phyloP scores from a whole-genome alignment of 768 basidiomycete genomes.

The Pulveroboletus sp. region DNA sequence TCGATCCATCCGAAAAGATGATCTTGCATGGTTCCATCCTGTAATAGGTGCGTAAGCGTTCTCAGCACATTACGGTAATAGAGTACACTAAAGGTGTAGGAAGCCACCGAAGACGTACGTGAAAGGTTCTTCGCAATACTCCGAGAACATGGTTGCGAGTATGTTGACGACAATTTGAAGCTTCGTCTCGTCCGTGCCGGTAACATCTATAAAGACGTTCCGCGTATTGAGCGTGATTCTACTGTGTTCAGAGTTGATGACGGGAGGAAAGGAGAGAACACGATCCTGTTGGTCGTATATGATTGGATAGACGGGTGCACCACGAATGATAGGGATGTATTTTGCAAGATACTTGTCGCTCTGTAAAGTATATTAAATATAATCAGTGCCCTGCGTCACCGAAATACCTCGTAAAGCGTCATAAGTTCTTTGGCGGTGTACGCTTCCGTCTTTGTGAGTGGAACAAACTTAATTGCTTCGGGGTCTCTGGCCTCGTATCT shows the following conservation, averaged over 20 bases:
- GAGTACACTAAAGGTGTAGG: background rate
- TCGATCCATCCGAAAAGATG: slow-evolving; percentile 70
- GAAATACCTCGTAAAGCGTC: slow-evolving; percentile 80
- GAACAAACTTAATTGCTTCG: slow-evolving; percentile 86
- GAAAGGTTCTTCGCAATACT: slow-evolving; percentile 90
- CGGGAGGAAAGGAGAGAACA: slow-evolving; percentile 96
- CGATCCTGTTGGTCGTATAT: slow-evolving; percentile 88
- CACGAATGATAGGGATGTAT: slow-evolving; percentile 90
- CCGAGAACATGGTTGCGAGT: slow-evolving; percentile 95
- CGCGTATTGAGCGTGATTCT: slow-evolving; percentile 92
- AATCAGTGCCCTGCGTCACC: background rate
- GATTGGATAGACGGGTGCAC: slow-evolving; percentile 95
- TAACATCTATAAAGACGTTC: slow-evolving; percentile 96
- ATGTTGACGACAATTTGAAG: slow-evolving; percentile 94
- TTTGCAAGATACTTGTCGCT: slow-evolving; percentile 85
- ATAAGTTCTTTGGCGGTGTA: slow-evolving; percentile 91
- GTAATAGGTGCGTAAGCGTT: slow-evolving; percentile 1
- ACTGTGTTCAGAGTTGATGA: slow-evolving; percentile 96
- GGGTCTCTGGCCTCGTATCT: slow-evolving; percentile 79
- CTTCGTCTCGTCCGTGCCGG: slow-evolving; percentile 95
- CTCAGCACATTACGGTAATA: background rate
- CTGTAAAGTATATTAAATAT: slow-evolving; percentile 37
- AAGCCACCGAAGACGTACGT: slow-evolving; percentile 50
- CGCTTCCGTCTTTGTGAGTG: slow-evolving; percentile 71
- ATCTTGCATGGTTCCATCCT: slow-evolving; percentile 95